Evolutionary conservation across 768 basidiomycete genomes (phyloP).

Genomic region (Hortiboletus flavorubellus): DNA sequence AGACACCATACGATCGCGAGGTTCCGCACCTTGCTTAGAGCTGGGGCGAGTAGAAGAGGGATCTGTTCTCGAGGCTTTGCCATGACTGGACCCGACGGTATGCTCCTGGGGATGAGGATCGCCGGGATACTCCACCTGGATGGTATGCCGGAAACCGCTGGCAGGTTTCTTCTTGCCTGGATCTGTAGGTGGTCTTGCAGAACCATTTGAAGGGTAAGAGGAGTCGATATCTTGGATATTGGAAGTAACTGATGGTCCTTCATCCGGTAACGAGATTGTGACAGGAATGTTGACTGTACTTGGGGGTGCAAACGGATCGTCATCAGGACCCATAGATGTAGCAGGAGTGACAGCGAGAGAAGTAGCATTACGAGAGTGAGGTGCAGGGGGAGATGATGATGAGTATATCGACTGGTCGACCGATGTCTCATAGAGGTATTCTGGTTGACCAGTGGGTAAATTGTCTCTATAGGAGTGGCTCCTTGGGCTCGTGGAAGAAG

Average conservation of each 20-base stretch:
- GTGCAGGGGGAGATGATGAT: constrained; percentile 32
- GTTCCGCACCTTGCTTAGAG: constrained; percentile 13
- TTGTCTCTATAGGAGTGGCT: constrained; percentile 49
- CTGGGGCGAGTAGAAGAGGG: constrained; percentile 5
- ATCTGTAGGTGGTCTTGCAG: constrained; percentile 38
- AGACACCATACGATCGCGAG: constrained; percentile 20
- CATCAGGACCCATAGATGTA: constrained; percentile 43
- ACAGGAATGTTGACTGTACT: constrained; percentile 28
- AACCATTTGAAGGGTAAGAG: constrained; percentile 22
- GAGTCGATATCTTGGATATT: constrained; percentile 19
- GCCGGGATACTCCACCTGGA: constrained; percentile 90
- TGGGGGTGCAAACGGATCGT: constrained; percentile 69
- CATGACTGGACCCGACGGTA: constrained; percentile 16
- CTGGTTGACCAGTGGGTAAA: constrained; percentile 48
- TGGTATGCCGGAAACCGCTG: constrained; percentile 75
- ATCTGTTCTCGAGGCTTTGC: constrained; percentile 20
- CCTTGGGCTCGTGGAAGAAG: constrained; percentile 34
- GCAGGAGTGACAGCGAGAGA: constrained; percentile 45
- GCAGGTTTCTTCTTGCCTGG: constrained; percentile 44
- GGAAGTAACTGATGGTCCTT: constrained; percentile 15
- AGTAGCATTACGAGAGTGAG: constrained; percentile 38
- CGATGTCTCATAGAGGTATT: constrained; percentile 73
- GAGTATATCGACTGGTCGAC: constrained; percentile 51
- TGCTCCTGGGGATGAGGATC: constrained; percentile 39
- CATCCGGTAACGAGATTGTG: constrained; percentile 29